Percentiles rank a stretch among this genome's conserved stretches.
These are phyloP conservation scores for Zygosaccharomyces siamensis DNA, from an alignment of 805 yeast species.

Conservation along the genomic window DNA sequence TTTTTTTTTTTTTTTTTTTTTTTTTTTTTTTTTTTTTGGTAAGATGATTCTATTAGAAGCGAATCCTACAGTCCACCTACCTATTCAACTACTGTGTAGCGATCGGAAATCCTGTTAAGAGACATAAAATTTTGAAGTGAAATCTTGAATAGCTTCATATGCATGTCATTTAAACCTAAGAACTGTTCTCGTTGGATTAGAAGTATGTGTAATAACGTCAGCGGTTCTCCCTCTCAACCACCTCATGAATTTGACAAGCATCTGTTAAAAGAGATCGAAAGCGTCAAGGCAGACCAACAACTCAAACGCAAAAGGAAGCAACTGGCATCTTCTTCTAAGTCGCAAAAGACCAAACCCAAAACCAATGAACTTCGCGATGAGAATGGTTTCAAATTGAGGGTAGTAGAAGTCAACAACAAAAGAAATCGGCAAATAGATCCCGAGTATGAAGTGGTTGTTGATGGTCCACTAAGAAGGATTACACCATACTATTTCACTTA, in stretches of 20 bases:
- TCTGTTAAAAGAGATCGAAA: conserved; percentile 11
- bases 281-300: conserved; percentile 11
- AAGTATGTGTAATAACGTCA: conserved; percentile 1
- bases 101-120: not conserved
- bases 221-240: not conserved
- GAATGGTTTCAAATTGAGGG: conserved; percentile 32
- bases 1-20: not conserved
- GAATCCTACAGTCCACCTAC: not conserved
- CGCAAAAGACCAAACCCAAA: conserved; percentile 6
- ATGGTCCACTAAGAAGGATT: conserved; percentile 63
- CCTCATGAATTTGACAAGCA: conserved; percentile 10
- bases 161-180: not conserved
- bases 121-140: not conserved
- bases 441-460: conserved; percentile 51
- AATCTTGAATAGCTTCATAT: not conserved
- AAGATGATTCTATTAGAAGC: not conserved
- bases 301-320: conserved; percentile 10
- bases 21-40: not conserved
- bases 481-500: conserved; percentile 87
- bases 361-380: conserved; percentile 23
- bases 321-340: conserved; percentile 2
- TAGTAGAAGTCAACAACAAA: conserved; percentile 27
- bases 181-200: not conserved
- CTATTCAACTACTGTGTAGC: not conserved
- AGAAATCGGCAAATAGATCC: conserved; percentile 54